These are phyloP conservation scores for Kwoniella heveanensis DNA, from an alignment of 768 basidiomycete species.

Conservation along the genomic window DNA sequence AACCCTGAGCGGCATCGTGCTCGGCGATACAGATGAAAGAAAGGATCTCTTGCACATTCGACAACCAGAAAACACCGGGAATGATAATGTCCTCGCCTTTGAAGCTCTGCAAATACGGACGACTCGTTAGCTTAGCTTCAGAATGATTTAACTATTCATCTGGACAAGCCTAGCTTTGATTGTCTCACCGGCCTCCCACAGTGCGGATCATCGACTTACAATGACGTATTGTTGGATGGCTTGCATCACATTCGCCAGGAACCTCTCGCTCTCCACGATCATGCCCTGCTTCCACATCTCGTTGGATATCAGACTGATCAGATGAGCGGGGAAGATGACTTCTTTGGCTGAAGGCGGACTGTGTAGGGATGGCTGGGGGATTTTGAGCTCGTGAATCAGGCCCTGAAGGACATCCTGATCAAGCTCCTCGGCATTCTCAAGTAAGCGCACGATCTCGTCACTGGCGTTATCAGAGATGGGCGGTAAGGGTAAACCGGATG, in stretches of 20 bases:
- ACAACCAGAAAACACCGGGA: slow-evolving; percentile 99
- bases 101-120: slow-evolving; percentile 60
- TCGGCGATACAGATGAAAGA: slow-evolving; percentile 99
- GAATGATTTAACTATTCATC: too few relatives aligned
- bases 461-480: slow-evolving; percentile 80
- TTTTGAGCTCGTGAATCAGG: slow-evolving; percentile 86
- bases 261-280: slow-evolving; percentile 93
- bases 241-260: slow-evolving; percentile 98
- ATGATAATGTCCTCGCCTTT: slow-evolving; percentile 90
- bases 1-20: slow-evolving; percentile 96
- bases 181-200: too few relatives aligned
- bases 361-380: slow-evolving; percentile 82
- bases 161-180: too few relatives aligned
- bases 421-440: slow-evolving; percentile 84
- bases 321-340: slow-evolving; percentile 96
- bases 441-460: slow-evolving; percentile 90
- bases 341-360: slow-evolving; percentile 95
- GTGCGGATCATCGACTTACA: slow-evolving; percentile 75
- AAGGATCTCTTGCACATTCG: slow-evolving; percentile 98
- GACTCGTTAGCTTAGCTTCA: slow-evolving; percentile 6
- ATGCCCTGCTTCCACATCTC: slow-evolving; percentile 99
- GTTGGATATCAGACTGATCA: slow-evolving; percentile 96
- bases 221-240: slow-evolving; percentile 95
- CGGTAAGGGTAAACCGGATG: slow-evolving; percentile 50
- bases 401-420: slow-evolving; percentile 93